These are phyloP conservation scores for Caryopteris hybrid DNA, from an alignment of 305 asterid genomes.

Conservation along the genomic window DNA sequence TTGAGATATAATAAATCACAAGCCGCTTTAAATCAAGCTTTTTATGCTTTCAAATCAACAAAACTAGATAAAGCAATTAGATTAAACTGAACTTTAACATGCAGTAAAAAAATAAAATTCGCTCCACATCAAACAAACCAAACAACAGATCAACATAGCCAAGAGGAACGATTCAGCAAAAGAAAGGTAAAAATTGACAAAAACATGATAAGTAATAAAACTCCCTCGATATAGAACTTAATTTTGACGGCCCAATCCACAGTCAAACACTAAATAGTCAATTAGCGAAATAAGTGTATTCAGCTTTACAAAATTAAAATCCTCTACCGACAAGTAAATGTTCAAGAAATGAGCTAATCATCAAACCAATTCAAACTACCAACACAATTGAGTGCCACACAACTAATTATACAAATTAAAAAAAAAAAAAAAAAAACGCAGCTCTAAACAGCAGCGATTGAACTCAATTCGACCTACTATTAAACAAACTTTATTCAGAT, in stretches of 20 bases:
- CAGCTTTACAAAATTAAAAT: slow-evolving; percentile 10
- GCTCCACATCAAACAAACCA: slow-evolving; percentile 4
- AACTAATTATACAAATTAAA: neutral
- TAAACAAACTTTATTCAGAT: slow-evolving; percentile 3
- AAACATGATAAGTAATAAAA: neutral
- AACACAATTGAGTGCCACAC: slow-evolving; percentile 6
- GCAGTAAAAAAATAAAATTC: neutral
- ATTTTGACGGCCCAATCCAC: slow-evolving; percentile 25
- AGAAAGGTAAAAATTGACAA: neutral
- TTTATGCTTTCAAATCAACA: neutral
- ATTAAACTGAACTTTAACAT: slow-evolving; percentile 4
- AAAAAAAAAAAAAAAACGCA: neutral
- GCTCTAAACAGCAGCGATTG: slow-evolving; percentile 5
- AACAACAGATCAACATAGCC: slow-evolving; percentile 11
- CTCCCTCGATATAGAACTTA: slow-evolving; percentile 9
- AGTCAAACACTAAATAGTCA: slow-evolving; percentile 36
- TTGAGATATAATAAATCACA: slow-evolving; percentile 2
- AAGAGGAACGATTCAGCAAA: neutral
- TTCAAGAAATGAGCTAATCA: slow-evolving; percentile 8
- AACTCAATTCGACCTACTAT: slow-evolving; percentile 13
- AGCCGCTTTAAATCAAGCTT: neutral
- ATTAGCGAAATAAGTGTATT: neutral
- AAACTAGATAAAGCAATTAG: neutral
- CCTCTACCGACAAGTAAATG: slow-evolving; percentile 13
- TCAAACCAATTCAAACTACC: slow-evolving; percentile 3